Evolutionary conservation across 2,329 filamentous ascomycete genomes (phyloP), one percentile per base, ranked within the genome.

Genomic region (Macrophomina phaseolina): DNA sequence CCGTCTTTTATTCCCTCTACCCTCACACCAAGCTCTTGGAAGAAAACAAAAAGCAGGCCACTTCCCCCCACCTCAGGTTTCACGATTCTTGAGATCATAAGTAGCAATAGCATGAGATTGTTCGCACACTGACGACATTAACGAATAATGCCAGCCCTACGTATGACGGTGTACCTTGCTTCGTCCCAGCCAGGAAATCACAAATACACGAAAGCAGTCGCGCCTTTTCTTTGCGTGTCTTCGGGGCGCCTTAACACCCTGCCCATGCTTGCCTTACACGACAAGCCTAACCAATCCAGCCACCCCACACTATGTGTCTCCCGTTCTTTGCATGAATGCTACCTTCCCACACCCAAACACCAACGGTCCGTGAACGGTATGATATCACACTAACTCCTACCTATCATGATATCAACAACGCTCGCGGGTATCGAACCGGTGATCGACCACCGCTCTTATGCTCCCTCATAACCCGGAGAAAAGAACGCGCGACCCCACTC

Each of bases 241-340:
- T 36, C 34, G 12, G 42, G 56, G 56, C 38, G 28, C 56, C 56
- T 48, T 16, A 48, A 61, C 56, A 23, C 28, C 23, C 56, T 32
- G 28, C 30, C 40, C 42, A 46, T 38, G 55, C 28, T 7, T n/a
- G 28, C 16, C 16, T 23, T 23, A 23, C 23, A 23, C 23, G 7
- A 34, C 7, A 4, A 1, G 23, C 30, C 30, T 30, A 23, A 16
- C 42, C 49, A 53, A 53, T 28, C 42, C 42, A 48, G 16, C 56
- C 30, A 32, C 28, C 56, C 36, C 23, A 23, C 23, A 11, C 38
- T 42, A 30, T 58, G 1, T 30, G n/a, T 14, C 30, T 62, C n/a
- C 16, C 46, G 6, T 8, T 11, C 40, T 36, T 8, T 23, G n/a
- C 34, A 49, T 62, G 42, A 49, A 45, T 36, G 28, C 28, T 36